Percentiles rank a stretch among this genome's conserved stretches.
Evolutionary conservation across 1,284 basidiomycete genomes (phyloP).

Genomic region (Tilletia walkeri): DNA sequence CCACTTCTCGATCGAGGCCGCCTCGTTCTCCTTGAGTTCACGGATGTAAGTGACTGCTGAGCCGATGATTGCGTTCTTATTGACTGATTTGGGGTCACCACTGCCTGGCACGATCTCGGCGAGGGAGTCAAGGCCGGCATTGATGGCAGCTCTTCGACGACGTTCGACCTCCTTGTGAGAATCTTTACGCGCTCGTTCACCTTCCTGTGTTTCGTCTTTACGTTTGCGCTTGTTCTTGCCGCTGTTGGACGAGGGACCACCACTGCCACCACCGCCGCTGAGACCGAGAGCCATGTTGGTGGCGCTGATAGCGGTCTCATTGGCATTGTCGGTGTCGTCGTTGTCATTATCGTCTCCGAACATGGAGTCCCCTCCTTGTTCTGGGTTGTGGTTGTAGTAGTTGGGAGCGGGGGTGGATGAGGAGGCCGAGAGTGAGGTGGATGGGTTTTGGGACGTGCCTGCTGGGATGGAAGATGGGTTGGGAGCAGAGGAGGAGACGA

Average conservation of each 20-base stretch:
- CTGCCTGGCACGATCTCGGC: constrained; percentile 73
- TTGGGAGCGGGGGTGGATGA: neutral
- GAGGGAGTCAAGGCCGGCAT: constrained; percentile 90
- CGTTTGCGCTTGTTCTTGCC: constrained; percentile 9
- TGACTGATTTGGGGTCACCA: constrained; percentile 73
- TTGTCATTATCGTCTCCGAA: neutral
- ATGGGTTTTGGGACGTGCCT: neutral
- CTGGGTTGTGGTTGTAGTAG: too few relatives aligned
- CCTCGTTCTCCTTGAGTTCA: constrained; percentile 83
- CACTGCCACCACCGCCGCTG: neutral
- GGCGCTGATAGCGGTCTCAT: neutral
- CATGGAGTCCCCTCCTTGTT: too few relatives aligned
- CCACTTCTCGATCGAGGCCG: constrained; percentile 81
- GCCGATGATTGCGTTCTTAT: constrained; percentile 77
- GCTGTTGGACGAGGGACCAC: neutral
- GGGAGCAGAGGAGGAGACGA: neutral
- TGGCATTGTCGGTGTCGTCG: neutral
- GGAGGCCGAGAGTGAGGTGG: neutral
- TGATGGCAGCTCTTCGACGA: constrained; percentile 86
- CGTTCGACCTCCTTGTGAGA: constrained; percentile 92
- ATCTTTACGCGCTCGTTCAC: constrained; percentile 13
- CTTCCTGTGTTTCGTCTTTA: constrained; percentile 5
- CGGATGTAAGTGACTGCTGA: constrained; percentile 84
- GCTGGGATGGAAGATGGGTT: neutral
- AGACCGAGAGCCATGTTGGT: neutral